These are phyloP conservation scores for Botrytis pseudocinerea DNA, from an alignment of 2,329 filamentous ascomycete species.

Conservation along the genomic window DNA sequence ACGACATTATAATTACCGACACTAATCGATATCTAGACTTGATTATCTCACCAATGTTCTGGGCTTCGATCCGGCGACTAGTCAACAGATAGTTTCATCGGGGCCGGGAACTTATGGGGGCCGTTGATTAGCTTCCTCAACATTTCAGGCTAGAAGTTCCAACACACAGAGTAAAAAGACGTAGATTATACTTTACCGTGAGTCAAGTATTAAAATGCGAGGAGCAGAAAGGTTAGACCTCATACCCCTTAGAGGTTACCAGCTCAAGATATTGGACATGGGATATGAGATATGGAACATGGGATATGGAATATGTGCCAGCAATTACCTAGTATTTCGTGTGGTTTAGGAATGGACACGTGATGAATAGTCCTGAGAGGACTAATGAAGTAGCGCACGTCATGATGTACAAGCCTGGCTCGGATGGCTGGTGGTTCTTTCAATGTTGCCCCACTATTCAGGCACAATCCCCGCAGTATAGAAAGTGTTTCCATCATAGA, in stretches of 20 bases:
- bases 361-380: neutral
- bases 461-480: slow-evolving; percentile 2
- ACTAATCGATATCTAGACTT: slow-evolving; percentile 47
- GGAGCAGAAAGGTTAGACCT: neutral
- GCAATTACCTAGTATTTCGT: neutral
- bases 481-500: slow-evolving; percentile 7
- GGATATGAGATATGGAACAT: neutral
- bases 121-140: slow-evolving; percentile 26
- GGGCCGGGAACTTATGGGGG: slow-evolving; percentile 26
- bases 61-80: slow-evolving; percentile 43
- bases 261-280: neutral
- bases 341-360: neutral
- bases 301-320: neutral
- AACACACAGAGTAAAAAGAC: neutral
- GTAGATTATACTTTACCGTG: slow-evolving; percentile 1
- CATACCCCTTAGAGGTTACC: neutral
- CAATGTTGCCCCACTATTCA: neutral
- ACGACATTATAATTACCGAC: slow-evolving; percentile 1
- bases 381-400: neutral
- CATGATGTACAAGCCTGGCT: slow-evolving; percentile 3
- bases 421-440: neutral
- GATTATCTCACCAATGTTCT: slow-evolving; percentile 66
- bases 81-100: slow-evolving; percentile 33
- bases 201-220: neutral
- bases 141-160: neutral